A percentile compares a stretch with the other conserved stretches of the same genome.
phyloP scores from a whole-genome alignment of 1,284 basidiomycete genomes.

The Rhodotorula sp. region DNA sequence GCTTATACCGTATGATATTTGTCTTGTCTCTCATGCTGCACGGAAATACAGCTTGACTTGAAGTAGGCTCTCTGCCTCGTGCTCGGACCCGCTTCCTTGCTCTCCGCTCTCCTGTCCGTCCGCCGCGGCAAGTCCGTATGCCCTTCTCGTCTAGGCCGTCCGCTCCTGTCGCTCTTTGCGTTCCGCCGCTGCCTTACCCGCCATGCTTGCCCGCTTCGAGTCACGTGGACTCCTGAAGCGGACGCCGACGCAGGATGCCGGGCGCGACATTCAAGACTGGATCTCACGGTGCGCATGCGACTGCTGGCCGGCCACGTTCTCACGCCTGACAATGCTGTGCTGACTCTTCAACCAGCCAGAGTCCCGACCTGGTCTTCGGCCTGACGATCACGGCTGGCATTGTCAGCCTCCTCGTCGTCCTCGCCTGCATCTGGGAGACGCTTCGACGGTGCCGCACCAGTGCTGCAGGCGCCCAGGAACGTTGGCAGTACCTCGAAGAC shows the following conservation, averaged over 20 bases:
- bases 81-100: neutral
- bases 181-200: neutral
- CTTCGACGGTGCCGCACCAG: neutral
- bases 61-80: neutral
- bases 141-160: too few relatives aligned
- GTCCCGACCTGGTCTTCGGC: neutral
- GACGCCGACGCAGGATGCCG: neutral
- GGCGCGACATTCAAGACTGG: constrained; percentile 1
- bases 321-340: too few relatives aligned
- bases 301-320: too few relatives aligned
- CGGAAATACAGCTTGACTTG: neutral
- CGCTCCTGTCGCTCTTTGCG: too few relatives aligned
- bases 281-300: neutral
- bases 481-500: constrained; percentile 6
- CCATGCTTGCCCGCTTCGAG: neutral
- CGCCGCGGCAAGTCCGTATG: too few relatives aligned
- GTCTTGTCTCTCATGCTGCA: neutral
- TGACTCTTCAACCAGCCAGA: neutral
- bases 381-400: neutral
- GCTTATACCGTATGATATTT: neutral
- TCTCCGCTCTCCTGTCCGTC: neutral
- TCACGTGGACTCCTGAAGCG: neutral
- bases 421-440: neutral
- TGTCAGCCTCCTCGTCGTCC: neutral
- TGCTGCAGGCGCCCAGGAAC: too few relatives aligned